Percentiles rank a stretch among this genome's conserved stretches.
Conservation (phyloP, 192 early-diverging fungal genomes). For the Spizellomyces sp. region DNA sequence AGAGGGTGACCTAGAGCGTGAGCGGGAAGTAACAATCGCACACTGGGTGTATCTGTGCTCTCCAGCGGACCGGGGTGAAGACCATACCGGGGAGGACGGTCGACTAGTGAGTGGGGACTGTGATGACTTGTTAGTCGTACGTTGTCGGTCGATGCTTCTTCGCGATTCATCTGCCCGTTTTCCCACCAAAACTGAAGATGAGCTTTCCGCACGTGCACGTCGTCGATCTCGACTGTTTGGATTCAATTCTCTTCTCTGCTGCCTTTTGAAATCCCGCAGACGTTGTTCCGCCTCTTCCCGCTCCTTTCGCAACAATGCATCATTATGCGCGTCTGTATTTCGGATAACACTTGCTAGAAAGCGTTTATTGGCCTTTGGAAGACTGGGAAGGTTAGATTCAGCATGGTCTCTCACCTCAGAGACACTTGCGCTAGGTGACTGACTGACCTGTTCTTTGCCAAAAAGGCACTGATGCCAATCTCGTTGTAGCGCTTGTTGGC, state of each 20-base stretch:
- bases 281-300: slow-evolving; percentile 15
- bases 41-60: not conserved
- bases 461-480: slow-evolving; percentile 29
- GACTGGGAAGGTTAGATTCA: slow-evolving; percentile 11
- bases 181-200: not conserved
- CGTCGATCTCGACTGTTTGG: slow-evolving; percentile 2
- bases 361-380: slow-evolving; percentile 48
- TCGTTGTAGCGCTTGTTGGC: slow-evolving; percentile 29
- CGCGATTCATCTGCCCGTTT: not conserved
- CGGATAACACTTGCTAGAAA: slow-evolving; percentile 45
- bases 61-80: not conserved
- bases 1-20: not conserved
- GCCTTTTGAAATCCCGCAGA: not conserved
- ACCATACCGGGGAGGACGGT: no score
- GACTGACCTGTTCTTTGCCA: slow-evolving; percentile 12
- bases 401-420: not conserved
- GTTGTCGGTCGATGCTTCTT: not conserved
- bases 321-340: slow-evolving; percentile 49
- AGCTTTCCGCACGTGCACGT: not conserved
- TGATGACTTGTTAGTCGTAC: not conserved
- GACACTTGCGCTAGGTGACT: not conserved
- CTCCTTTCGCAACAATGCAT: slow-evolving; percentile 39
- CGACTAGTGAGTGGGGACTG: no score
- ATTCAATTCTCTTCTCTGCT: not conserved
- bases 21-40: not conserved